Conservation (phyloP, 2,329 filamentous ascomycete genomes). For the Fusarium sp. region DNA sequence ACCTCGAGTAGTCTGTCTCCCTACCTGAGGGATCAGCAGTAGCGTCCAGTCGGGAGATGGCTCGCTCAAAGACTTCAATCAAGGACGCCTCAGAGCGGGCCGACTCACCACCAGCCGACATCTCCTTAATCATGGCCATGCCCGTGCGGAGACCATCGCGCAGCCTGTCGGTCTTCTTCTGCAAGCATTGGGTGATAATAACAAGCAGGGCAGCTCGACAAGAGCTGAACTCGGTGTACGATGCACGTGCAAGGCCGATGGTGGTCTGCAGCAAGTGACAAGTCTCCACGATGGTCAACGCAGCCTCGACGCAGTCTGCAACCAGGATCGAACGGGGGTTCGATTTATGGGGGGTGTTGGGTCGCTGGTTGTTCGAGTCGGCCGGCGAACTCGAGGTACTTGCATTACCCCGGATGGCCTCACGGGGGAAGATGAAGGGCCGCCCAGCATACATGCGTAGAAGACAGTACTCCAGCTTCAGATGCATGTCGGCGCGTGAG, state of each 20-base stretch:
- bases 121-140: constrained; percentile 63
- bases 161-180: constrained; percentile 53
- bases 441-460: constrained; percentile 66
- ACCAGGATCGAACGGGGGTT: constrained; percentile 56
- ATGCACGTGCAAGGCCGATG: constrained; percentile 65
- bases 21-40: constrained; percentile 52
- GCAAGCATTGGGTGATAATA: constrained; percentile 54
- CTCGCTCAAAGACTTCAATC: constrained; percentile 64
- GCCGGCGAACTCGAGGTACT: constrained; percentile 48
- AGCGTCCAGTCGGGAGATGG: constrained; percentile 58
- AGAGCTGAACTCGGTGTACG: constrained; percentile 68
- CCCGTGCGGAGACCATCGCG: constrained; percentile 61
- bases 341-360: constrained; percentile 44
- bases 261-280: constrained; percentile 62
- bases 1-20: constrained; percentile 64
- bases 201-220: constrained; percentile 66
- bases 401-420: constrained; percentile 41
- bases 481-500: constrained; percentile 62
- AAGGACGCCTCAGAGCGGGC: constrained; percentile 65
- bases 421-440: constrained; percentile 61
- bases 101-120: constrained; percentile 64
- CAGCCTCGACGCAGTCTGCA: constrained; percentile 64
- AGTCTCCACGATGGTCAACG: constrained; percentile 62
- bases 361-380: constrained; percentile 44
- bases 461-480: constrained; percentile 65